Base-by-base conservation (phyloP, 2,329 filamentous ascomycete species). In the Myotisia sp. region DNA sequence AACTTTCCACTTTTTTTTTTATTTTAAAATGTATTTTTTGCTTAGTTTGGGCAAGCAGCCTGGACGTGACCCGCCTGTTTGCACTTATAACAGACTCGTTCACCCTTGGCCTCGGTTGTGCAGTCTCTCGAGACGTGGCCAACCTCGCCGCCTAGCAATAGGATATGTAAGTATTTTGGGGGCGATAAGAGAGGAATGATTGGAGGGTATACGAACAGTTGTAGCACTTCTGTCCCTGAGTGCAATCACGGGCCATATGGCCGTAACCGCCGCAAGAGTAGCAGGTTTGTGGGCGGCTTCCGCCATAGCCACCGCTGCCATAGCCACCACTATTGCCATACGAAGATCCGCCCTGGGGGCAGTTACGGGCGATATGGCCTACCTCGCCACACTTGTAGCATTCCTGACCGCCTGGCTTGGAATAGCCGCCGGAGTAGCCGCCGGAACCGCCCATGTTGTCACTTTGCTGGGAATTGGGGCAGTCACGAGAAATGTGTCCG, bases 201-300 rank as follows among this genome's bases (percentile, higher is more conserved):
- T 19, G 6, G 14, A 21, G 28, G 24, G 24, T 23, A 23, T 12
- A 55, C 70, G 55, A 56, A 76, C 90, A 95, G 76, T 94, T 94
- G 77, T 95, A 98, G 79, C 90, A 98, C 72, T 95, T 95, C 71
- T 92, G 87, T 53, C 90, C 90, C 62, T 95, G 92, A 51, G 87
- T 92, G 66, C 90, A 98, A 65, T 95, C 90, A 70, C 86, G 80
- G 56, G 82, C 86, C 80, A 93, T 87, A 70, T 98, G 90, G 54
- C 87, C 87, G 57, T 84, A 86, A 47, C 90, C 90, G 50, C 90
- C 90, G 67, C 90, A 95, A 28, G 85, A 92, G 72, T 94, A 98
- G 78, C 90, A 95, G 50, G 85, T 94, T 70, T 87, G 84, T 53
- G 74, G 69, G 41, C 63, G 58, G n/a, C n/a, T n/a, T 43, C 68